Evolutionary conservation across 1,139 yeast species (phyloP).

Genomic region (Geotrichum histeridarum): DNA sequence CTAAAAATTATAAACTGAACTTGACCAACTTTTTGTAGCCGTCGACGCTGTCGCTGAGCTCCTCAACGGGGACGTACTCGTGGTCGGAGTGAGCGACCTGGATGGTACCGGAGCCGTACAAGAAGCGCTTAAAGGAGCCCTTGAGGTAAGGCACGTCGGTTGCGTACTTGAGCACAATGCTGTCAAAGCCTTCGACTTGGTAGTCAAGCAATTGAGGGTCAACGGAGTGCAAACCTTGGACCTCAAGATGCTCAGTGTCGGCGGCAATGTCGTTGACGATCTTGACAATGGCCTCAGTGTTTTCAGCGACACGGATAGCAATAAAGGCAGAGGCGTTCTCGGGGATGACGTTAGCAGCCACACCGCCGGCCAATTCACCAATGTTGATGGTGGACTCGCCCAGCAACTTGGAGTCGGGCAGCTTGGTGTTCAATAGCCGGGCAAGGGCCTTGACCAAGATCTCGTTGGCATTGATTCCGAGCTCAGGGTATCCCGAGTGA

Average conservation of each 20-base stretch:
- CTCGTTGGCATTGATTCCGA: conserved; percentile 60
- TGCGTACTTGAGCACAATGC: conserved; percentile 51
- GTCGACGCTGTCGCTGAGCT: conserved; percentile 49
- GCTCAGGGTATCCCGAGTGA: conserved; percentile 67
- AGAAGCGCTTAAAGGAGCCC: conserved; percentile 42
- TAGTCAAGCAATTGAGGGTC: conserved; percentile 51
- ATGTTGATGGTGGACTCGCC: conserved; percentile 62
- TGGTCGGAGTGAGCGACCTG: conserved; percentile 60
- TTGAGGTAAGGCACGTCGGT: conserved; percentile 59
- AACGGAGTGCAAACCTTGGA: conserved; percentile 28
- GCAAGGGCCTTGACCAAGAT: conserved; percentile 50
- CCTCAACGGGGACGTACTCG: conserved; percentile 51
- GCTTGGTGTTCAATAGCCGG: conserved; percentile 37
- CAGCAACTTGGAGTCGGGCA: conserved; percentile 50
- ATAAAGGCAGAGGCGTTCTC: conserved; percentile 50
- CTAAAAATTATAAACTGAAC: conserved; percentile 19
- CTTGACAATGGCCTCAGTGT: conserved; percentile 39
- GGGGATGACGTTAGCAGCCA: conserved; percentile 61
- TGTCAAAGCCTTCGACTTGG: conserved; percentile 61
- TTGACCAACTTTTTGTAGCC: conserved; percentile 53
- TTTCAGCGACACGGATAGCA: conserved; percentile 53
- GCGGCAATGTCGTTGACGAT: conserved; percentile 40
- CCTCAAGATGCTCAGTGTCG: conserved; percentile 29
- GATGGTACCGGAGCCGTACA: conserved; percentile 69
- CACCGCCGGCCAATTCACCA: conserved; percentile 56